Percentiles rank a stretch among this genome's conserved stretches.
Evolutionary conservation across 441 rosid species (phyloP).

Genomic region (Gossypium schwendimanii): DNA sequence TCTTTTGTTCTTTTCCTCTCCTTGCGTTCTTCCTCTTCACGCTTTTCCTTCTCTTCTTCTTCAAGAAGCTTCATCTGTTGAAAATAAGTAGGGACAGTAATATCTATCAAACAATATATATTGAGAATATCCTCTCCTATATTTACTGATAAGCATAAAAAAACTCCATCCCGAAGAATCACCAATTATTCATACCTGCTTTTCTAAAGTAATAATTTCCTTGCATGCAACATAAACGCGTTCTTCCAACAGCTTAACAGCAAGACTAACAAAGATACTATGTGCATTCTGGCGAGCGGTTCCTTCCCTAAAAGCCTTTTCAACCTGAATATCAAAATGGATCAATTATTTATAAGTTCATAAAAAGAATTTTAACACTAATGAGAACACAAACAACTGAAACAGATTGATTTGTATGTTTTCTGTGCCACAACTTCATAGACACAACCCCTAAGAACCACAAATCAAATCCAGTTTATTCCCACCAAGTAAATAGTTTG

Average conservation of each 20-base stretch:
- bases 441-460: conserved; percentile 1
- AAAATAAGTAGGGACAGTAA: conserved; percentile 15
- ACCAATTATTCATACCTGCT: conserved; percentile 51
- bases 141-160: conserved; percentile 2
- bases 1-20: conserved; percentile 80
- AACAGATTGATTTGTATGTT: background rate
- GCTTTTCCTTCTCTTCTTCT: conserved; percentile 97
- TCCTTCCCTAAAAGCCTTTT: conserved; percentile 96
- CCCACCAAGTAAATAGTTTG: background rate
- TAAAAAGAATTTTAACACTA: background rate
- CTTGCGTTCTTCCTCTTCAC: conserved; percentile 86
- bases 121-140: background rate
- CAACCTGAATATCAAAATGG: conserved; percentile 54
- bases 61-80: conserved; percentile 79
- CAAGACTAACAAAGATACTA: conserved; percentile 87
- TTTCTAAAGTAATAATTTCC: conserved; percentile 84
- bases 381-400: background rate
- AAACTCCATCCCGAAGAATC: conserved; percentile 15
- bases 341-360: background rate
- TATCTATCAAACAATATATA: conserved; percentile 1
- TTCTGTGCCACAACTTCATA: conserved; percentile 4
- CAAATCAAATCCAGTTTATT: background rate
- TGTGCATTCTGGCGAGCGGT: conserved; percentile 98
- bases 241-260: conserved; percentile 76
- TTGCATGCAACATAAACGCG: conserved; percentile 95